phyloP scores from a whole-genome alignment of 1,284 basidiomycete genomes.

The Apiotrichum gamsii region DNA sequence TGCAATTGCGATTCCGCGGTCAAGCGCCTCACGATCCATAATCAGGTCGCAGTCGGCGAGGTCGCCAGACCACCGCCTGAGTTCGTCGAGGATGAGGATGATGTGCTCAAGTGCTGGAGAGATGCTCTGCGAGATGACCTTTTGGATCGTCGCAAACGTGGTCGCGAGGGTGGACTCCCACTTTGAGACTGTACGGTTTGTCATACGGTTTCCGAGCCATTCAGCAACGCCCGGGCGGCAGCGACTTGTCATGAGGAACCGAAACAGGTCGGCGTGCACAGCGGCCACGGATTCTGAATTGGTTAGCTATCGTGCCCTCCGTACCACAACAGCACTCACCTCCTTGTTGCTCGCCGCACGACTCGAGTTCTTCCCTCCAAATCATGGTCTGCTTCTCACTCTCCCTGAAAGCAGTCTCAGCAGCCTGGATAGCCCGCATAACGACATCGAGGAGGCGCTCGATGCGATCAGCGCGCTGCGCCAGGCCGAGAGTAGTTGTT shows the following conservation, averaged over 20 bases:
- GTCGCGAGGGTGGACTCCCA: constrained; percentile 36
- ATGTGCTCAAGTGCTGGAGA: constrained; percentile 36
- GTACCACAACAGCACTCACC: constrained; percentile 23
- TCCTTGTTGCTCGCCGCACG: constrained; percentile 37
- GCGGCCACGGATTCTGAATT: constrained; percentile 26
- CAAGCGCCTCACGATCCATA: not conserved
- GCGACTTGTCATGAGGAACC: constrained; percentile 37
- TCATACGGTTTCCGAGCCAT: constrained; percentile 42
- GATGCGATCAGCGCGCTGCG: constrained; percentile 26
- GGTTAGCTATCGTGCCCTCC: no score
- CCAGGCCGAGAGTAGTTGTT: constrained; percentile 15
- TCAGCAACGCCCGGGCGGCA: constrained; percentile 34
- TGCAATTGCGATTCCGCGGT: not conserved
- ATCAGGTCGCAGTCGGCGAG: not conserved
- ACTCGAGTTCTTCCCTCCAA: constrained; percentile 41
- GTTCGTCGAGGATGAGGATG: constrained; percentile 36
- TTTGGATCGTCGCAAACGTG: constrained; percentile 28
- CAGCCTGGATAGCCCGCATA: constrained; percentile 32
- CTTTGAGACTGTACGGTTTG: constrained; percentile 35
- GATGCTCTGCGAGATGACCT: constrained; percentile 33
- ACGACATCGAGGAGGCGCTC: constrained; percentile 23
- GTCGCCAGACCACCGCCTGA: constrained; percentile 26
- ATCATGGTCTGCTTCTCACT: constrained; percentile 41
- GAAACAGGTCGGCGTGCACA: constrained; percentile 40
- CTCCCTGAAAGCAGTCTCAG: constrained; percentile 28